These are phyloP conservation scores for Ceratobasidium sp. DNA, from an alignment of 1,284 basidiomycete species.

Conservation along the genomic window DNA sequence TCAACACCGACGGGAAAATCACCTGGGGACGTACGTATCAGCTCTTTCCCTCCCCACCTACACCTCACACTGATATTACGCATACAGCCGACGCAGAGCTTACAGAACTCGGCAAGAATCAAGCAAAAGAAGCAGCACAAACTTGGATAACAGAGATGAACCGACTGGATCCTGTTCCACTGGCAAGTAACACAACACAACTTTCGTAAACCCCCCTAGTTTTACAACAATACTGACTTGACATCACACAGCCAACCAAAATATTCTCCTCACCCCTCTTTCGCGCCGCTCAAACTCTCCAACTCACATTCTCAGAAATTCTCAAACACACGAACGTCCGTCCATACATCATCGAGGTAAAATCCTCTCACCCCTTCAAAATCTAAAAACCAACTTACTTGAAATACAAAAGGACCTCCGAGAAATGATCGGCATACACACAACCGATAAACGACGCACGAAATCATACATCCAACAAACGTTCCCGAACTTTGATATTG, in stretches of 20 bases:
- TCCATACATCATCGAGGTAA: constrained; percentile 68
- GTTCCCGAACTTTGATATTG: constrained; percentile 76
- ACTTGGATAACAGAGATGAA: constrained; percentile 72
- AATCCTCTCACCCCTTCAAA: constrained; percentile 38
- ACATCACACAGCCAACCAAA: constrained; percentile 60
- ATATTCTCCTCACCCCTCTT: constrained; percentile 81
- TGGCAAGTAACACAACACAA: constrained; percentile 50
- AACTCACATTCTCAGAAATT: constrained; percentile 70
- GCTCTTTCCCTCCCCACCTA: neutral
- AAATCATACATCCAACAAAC: constrained; percentile 66
- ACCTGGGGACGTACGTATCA: constrained; percentile 79
- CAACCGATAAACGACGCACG: constrained; percentile 76
- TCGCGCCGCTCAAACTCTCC: constrained; percentile 77
- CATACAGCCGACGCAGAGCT: constrained; percentile 21
- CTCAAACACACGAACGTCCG: constrained; percentile 51
- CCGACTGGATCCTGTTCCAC: constrained; percentile 61
- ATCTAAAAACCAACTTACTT: neutral
- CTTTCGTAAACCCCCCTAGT: no score
- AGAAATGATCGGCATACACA: constrained; percentile 78
- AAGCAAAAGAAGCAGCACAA: constrained; percentile 58
- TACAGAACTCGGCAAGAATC: neutral
- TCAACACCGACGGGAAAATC: constrained; percentile 77
- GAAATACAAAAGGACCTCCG: constrained; percentile 66
- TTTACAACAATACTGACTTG: neutral
- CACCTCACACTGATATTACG: neutral